A percentile compares a stretch with the other conserved stretches of the same genome.
phyloP scores from a whole-genome alignment of 768 basidiomycete species.

The Trametes meyenii region DNA sequence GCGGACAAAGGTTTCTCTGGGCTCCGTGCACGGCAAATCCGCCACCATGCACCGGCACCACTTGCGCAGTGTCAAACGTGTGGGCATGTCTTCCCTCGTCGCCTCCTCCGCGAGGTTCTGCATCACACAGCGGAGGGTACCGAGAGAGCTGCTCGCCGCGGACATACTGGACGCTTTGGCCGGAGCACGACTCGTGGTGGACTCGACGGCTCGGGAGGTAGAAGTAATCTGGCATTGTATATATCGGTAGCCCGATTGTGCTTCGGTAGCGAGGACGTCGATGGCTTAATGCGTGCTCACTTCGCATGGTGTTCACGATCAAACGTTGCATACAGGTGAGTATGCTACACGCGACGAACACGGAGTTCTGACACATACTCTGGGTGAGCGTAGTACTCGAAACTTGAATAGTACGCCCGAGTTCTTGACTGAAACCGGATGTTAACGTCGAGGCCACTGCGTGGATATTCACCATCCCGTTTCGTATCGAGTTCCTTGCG shows the following conservation, averaged over 20 bases:
- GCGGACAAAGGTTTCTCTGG: slow-evolving; percentile 60
- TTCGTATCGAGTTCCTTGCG: slow-evolving; percentile 44
- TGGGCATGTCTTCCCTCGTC: slow-evolving; percentile 62
- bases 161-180: slow-evolving; percentile 51
- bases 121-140: slow-evolving; percentile 52
- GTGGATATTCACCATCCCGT: slow-evolving; percentile 49
- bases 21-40: slow-evolving; percentile 70
- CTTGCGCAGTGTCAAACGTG: slow-evolving; percentile 78
- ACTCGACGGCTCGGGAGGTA: slow-evolving; percentile 50
- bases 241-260: slow-evolving; percentile 54
- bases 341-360: background rate
- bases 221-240: slow-evolving; percentile 55
- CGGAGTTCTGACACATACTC: slow-evolving; percentile 38
- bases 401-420: slow-evolving; percentile 50
- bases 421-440: slow-evolving; percentile 51
- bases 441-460: slow-evolving; percentile 48
- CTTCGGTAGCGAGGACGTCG: slow-evolving; percentile 47
- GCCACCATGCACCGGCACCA: slow-evolving; percentile 70
- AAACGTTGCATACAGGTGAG: slow-evolving; percentile 47
- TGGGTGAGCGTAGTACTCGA: slow-evolving; percentile 47
- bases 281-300: slow-evolving; percentile 64
- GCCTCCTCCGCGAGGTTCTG: slow-evolving; percentile 58
- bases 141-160: slow-evolving; percentile 46
- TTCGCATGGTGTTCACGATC: slow-evolving; percentile 66
- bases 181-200: slow-evolving; percentile 44